phyloP scores from a whole-genome alignment of 352 stramenopile species.

The Phytophthora pistaciae region DNA sequence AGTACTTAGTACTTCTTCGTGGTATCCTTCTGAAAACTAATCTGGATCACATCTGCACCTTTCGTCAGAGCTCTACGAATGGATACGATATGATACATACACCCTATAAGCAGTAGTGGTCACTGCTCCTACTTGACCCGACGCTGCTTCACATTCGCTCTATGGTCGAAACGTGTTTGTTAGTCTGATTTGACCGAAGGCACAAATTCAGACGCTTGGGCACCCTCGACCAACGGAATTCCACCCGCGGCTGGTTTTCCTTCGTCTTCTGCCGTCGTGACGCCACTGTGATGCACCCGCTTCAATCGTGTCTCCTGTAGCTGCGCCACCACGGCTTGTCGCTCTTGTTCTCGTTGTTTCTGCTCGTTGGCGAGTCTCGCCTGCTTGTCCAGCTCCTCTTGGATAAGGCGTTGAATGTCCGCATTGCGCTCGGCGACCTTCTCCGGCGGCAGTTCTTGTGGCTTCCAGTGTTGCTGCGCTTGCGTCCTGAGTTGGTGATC shows the following conservation, averaged over 20 bases:
- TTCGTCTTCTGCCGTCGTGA: neutral
- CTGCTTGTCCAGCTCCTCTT: conserved; percentile 35
- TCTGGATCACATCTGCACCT: too few species aligned
- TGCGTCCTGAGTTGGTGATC: neutral
- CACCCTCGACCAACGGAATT: neutral
- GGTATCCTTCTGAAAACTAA: too few species aligned
- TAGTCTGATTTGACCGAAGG: too few species aligned
- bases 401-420: conserved; percentile 31
- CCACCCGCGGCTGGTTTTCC: neutral
- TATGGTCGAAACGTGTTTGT: too few species aligned
- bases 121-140: too few species aligned
- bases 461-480: neutral
- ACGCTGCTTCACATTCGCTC: too few species aligned
- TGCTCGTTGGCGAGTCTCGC: conserved; percentile 17
- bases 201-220: too few species aligned
- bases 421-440: conserved; percentile 26
- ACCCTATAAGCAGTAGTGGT: too few species aligned
- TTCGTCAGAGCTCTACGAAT: too few species aligned
- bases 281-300: neutral
- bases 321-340: neutral
- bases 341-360: conserved; percentile 15
- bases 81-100: too few species aligned
- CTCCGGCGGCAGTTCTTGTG: conserved; percentile 18
- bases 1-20: too few species aligned
- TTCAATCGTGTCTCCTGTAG: neutral